phyloP scores from a whole-genome alignment of 2,329 filamentous ascomycete species.

The Camptophora hylomeconis region DNA sequence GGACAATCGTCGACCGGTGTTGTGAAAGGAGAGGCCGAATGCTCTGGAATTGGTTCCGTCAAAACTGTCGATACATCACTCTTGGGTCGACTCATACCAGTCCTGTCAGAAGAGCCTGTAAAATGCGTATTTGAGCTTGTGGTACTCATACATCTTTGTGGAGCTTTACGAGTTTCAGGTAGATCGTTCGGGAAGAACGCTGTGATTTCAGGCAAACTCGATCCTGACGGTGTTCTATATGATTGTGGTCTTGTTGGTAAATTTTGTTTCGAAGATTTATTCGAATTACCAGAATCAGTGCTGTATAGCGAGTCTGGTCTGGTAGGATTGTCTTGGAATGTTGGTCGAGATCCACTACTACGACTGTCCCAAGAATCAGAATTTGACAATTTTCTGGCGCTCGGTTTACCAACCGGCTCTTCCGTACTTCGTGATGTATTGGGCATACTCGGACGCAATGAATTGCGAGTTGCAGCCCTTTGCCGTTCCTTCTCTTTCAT shows the following conservation, averaged over 20 bases:
- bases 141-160: conserved; percentile 1
- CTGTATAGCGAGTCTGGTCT: background rate
- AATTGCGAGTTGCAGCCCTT: conserved; percentile 7
- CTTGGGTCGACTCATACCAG: background rate
- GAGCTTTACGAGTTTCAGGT: background rate
- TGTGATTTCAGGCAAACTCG: conserved; percentile 7
- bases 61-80: conserved; percentile 2
- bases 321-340: background rate
- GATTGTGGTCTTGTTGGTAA: conserved; percentile 3
- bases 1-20: conserved; percentile 6
- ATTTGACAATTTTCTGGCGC: conserved; percentile 9
- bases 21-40: conserved; percentile 5
- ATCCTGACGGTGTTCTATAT: conserved; percentile 2
- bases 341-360: conserved; percentile 3
- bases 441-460: too few species aligned
- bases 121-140: background rate
- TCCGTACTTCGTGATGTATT: too few species aligned
- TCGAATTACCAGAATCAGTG: conserved; percentile 1
- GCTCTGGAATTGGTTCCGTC: conserved; percentile 5
- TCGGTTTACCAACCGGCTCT: background rate
- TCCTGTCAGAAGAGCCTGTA: background rate
- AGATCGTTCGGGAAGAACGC: conserved; percentile 1
- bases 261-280: too few species aligned
- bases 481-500: conserved; percentile 16
- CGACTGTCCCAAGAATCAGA: conserved; percentile 7